Conservation (phyloP, 805 yeast genomes). For the Lachancea dasiensis region DNA sequence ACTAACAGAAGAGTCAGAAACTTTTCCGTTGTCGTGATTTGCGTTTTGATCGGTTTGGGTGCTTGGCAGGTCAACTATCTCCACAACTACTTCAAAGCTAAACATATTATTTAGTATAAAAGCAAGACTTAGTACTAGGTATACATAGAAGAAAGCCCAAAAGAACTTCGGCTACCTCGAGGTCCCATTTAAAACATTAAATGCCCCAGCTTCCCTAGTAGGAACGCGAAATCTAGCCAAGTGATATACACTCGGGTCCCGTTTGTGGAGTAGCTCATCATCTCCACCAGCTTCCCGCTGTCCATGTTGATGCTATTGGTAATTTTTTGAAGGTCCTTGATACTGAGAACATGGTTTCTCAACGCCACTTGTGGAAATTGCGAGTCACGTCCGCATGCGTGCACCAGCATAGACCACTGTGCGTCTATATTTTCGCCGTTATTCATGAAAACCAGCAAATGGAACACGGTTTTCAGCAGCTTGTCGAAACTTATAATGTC, state of each 20-base stretch:
- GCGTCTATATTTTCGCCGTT: constrained; percentile 34
- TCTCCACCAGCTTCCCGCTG: constrained; percentile 34
- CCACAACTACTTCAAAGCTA: constrained; percentile 85
- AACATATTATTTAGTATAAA: constrained; percentile 65
- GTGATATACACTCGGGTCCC: constrained; percentile 35
- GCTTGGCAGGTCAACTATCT: constrained; percentile 90
- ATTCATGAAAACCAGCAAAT: constrained; percentile 37
- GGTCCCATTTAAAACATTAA: constrained; percentile 27
- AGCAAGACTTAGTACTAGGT: too few species aligned
- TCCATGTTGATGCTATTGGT: constrained; percentile 32
- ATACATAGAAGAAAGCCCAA: not conserved
- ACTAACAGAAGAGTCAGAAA: constrained; percentile 89
- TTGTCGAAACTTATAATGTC: constrained; percentile 44
- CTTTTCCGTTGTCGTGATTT: constrained; percentile 66
- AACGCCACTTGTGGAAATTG: constrained; percentile 19
- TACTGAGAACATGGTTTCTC: constrained; percentile 27
- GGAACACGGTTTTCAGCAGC: constrained; percentile 36
- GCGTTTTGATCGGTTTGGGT: constrained; percentile 72
- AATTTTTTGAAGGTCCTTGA: constrained; percentile 35
- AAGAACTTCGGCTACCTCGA: constrained; percentile 85
- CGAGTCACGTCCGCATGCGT: constrained; percentile 22
- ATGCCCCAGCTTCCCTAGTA: constrained; percentile 45
- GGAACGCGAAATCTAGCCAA: constrained; percentile 42
- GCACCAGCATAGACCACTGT: constrained; percentile 37
- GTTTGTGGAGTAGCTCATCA: constrained; percentile 40